Conservation (phyloP, 2,329 filamentous ascomycete genomes). For the Cladobotryum mycophilum region DNA sequence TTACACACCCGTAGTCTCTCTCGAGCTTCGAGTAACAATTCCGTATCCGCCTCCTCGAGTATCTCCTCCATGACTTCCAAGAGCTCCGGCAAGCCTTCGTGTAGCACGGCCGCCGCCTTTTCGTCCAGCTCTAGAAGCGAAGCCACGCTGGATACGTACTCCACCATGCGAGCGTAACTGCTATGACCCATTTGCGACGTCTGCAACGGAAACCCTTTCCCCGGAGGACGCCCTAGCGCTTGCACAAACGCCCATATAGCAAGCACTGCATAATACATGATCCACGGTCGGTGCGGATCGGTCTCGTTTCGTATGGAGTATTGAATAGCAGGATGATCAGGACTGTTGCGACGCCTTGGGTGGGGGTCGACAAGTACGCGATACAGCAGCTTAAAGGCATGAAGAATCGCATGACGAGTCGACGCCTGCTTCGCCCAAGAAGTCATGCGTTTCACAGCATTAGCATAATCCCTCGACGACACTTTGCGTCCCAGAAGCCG, state of each 20-base stretch:
- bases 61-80: conserved; percentile 38
- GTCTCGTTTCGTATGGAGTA: conserved; percentile 75
- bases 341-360: conserved; percentile 19
- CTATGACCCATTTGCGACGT: conserved; percentile 33
- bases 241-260: conserved; percentile 86
- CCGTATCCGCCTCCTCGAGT: conserved; percentile 45
- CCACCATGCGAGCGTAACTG: conserved; percentile 31
- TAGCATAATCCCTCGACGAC: conserved; percentile 65
- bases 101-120: conserved; percentile 60
- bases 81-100: conserved; percentile 43
- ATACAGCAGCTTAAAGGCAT: conserved; percentile 73
- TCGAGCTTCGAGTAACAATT: conserved; percentile 72
- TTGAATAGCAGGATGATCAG: conserved; percentile 24
- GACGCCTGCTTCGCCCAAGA: conserved; percentile 69
- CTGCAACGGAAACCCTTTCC: conserved; percentile 43
- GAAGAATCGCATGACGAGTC: conserved; percentile 76
- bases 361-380: conserved; percentile 61
- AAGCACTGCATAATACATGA: conserved; percentile 79
- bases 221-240: conserved; percentile 56
- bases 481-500: conserved; percentile 73
- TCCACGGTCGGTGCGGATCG: conserved; percentile 81
- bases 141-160: conserved; percentile 57
- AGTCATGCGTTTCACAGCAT: conserved; percentile 69
- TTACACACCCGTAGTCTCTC: conserved; percentile 61
- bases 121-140: conserved; percentile 63